These are phyloP conservation scores for Trametes elegans DNA, from an alignment of 768 basidiomycete genomes.

Conservation along the genomic window DNA sequence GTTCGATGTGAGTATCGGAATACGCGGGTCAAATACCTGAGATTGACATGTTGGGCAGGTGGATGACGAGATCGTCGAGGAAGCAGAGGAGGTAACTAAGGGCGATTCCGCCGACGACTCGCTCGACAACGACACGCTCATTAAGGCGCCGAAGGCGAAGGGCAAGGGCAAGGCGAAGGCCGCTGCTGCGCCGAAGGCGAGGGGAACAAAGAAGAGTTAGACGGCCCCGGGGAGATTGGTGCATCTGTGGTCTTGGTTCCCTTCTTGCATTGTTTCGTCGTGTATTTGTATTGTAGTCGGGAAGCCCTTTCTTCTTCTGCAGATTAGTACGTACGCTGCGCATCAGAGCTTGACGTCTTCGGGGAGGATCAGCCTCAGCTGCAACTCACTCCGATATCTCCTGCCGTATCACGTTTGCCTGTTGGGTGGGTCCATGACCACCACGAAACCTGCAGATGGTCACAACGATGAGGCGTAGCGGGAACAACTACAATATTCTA, in stretches of 20 bases:
- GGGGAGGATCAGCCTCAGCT: too few relatives aligned
- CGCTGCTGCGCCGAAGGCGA: constrained; percentile 4
- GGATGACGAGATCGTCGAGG: constrained; percentile 46
- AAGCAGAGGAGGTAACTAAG: constrained; percentile 31
- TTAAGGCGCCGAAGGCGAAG: constrained; percentile 51
- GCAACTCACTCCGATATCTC: too few relatives aligned
- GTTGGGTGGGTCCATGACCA: too few relatives aligned
- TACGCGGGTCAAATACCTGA: not conserved
- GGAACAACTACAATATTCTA: too few relatives aligned
- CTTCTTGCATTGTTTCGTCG: not conserved
- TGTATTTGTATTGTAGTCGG: not conserved
- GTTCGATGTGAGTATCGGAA: constrained; percentile 57
- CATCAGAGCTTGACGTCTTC: too few relatives aligned
- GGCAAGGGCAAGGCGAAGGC: constrained; percentile 20
- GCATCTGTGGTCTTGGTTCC: not conserved
- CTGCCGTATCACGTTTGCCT: too few relatives aligned
- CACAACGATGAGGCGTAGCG: too few relatives aligned
- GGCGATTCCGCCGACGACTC: constrained; percentile 42
- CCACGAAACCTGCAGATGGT: too few relatives aligned
- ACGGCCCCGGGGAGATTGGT: not conserved
- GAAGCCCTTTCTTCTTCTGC: too few relatives aligned
- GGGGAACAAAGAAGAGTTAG: constrained; percentile 14
- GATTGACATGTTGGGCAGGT: constrained; percentile 14
- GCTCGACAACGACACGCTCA: constrained; percentile 55
- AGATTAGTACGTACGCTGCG: too few relatives aligned